These are phyloP conservation scores for Onygenales sp. DNA, from an alignment of 2,329 filamentous ascomycete species.

Conservation along the genomic window DNA sequence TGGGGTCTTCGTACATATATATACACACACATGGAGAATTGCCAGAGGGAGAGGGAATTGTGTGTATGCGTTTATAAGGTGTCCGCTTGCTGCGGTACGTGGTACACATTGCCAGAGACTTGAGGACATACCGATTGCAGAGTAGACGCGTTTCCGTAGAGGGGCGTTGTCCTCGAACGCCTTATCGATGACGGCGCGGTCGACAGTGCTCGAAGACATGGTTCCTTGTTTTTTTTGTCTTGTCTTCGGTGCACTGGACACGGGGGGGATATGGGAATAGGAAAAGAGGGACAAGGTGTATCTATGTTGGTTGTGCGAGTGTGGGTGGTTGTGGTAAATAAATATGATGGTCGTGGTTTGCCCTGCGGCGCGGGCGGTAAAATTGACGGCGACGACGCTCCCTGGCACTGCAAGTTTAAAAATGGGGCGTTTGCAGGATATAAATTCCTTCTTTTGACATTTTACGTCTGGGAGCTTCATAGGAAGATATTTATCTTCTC, in stretches of 20 bases:
- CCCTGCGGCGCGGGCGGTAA: no score
- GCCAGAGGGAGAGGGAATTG: background rate
- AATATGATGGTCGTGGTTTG: no score
- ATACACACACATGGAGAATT: background rate
- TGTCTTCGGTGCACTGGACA: background rate
- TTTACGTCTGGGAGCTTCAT: no score
- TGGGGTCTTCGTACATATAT: background rate
- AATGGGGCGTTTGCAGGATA: no score
- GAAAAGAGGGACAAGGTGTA: background rate
- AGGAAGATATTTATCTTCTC: no score
- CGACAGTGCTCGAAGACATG: background rate
- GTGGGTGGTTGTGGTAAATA: no score
- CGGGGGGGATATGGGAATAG: background rate
- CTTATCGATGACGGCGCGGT: conserved; percentile 24
- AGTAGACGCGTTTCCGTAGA: conserved; percentile 32
- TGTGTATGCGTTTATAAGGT: background rate
- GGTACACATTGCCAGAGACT: conserved; percentile 1
- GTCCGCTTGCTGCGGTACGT: background rate
- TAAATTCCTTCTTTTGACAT: no score
- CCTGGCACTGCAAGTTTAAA: no score
- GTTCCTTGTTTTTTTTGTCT: conserved; percentile 1
- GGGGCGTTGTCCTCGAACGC: conserved; percentile 31
- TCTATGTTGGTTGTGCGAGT: no score
- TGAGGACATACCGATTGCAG: conserved; percentile 31
- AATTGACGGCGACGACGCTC: no score